Evolutionary conservation across 495 filamentous ascomycete species (phyloP), one percentile per base, ranked within the genome.

Genomic region (Platismatia glauca): DNA sequence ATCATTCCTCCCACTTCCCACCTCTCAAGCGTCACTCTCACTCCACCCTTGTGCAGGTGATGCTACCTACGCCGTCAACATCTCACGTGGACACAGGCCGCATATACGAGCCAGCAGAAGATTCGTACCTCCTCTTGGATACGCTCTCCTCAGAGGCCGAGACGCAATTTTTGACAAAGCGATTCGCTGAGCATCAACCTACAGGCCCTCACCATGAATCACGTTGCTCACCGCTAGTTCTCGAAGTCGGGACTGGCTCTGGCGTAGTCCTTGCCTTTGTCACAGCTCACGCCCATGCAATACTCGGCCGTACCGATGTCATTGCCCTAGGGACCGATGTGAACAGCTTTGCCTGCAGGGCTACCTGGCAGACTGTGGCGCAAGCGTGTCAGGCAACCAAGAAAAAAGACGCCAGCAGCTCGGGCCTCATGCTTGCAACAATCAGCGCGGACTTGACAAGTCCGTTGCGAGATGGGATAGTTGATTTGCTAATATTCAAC

Each of bases 401-500:
- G n/a, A 35, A n/a, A 16, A 41, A 39, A 35, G 34, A 35, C 44
- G 35, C 64, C 68, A 27, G 71, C 71, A 16, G 18, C 20, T 41
- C 64, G 34, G 64, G 70, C 15, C 55, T 69, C 12, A 86, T 86
- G 66, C 76, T 91, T 3, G 83, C 82, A 27, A 79, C 85, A 22
- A 52, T 89, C 13, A 83, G 81, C 22, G 84, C 81, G 7, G 87
- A 96, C 68, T 78, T 98, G 0, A 74, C 77, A 12, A 70, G 78
- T 16, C 74, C 86, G 3, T 61, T 96, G 8, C 76, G 80, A 3
- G 66, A 73, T 0, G 73, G 78, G 4, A 69, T 70, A 41, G 83
- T 95, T 0, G 94, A 97, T 70, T 81, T 98, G 29, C 77, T 97
- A 35, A 80, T 98, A 38, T 97, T 97, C 80, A 98, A 98, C 71